Evolutionary conservation across 495 filamentous ascomycete genomes (phyloP), one percentile per base, ranked within the genome.

Genomic region (Hyphodiscus hymeniophilus): DNA sequence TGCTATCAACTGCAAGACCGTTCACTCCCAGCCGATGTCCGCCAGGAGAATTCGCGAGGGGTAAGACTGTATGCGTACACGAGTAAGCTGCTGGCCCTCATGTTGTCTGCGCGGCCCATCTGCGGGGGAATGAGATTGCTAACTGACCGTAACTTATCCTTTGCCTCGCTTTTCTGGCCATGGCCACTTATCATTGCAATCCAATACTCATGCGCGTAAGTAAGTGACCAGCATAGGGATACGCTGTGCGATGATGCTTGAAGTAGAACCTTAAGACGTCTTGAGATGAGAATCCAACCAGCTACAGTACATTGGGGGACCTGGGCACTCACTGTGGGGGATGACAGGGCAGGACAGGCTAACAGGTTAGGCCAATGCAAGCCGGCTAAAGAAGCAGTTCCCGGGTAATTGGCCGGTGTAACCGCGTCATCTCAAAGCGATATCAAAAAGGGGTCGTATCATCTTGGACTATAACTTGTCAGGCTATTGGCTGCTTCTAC

Each of bases 21-120:
- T 95, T 95, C 46, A 97, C 89, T 45, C 92, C 92, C 42, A 97
- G 74, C 58, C 90, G 79, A 69, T 98, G 92, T 45, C 91, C 91
- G 45, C 85, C 87, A 15, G 86, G 81, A 34, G 89, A 87, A 68
- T 94, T 87, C 50, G 89, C 87, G 41, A 92, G 85, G 61, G 94
- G 92, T 54, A 98, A 79, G 66, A 98, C 92, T 98, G 60, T 28
- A 12, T 17, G n/a, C 11, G 20, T 34, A 45, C 26, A 16, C 28
- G 38, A 50, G 20, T 36, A 16, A 46, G 49, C 26, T 12, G 20
- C 10, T 31, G n/a, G 23, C n/a, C 4, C n/a, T 15, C 8, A 17
- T n/a, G 12, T 11, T 15, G 8, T 15, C 2, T 30, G 41, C n/a
- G 13, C 41, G 8, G 23, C 26, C 15, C 26, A 44, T 13, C 3